phyloP scores from a whole-genome alignment of 2,329 filamentous ascomycete genomes.

The Phialemoniopsis sp. region DNA sequence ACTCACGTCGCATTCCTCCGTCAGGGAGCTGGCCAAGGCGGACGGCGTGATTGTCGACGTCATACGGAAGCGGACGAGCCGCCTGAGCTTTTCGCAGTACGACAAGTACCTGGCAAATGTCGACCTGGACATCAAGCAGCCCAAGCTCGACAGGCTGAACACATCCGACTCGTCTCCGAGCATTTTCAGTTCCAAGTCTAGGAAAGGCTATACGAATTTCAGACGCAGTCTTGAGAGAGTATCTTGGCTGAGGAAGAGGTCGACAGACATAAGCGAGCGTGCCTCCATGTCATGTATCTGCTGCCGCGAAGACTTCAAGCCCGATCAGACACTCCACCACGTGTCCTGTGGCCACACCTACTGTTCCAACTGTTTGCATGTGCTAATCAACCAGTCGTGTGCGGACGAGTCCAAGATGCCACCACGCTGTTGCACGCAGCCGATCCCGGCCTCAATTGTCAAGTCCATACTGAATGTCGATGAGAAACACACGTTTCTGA shows the following conservation, averaged over 20 bases:
- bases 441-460: constrained; percentile 45
- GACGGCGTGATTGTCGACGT: no score
- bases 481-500: constrained; percentile 50
- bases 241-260: constrained; percentile 36
- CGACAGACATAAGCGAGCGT: constrained; percentile 13
- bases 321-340: constrained; percentile 36
- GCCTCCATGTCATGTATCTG: constrained; percentile 47
- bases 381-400: constrained; percentile 50
- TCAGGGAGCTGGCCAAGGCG: no score
- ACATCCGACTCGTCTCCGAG: constrained; percentile 26
- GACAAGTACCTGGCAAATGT: constrained; percentile 45
- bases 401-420: constrained; percentile 58
- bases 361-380: constrained; percentile 48
- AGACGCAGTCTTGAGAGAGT: constrained; percentile 37
- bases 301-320: constrained; percentile 50
- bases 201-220: constrained; percentile 39
- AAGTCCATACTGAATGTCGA: constrained; percentile 44
- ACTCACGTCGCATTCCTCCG: not conserved
- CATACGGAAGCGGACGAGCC: no score
- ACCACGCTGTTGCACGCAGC: constrained; percentile 54
- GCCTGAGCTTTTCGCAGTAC: constrained; percentile 43
- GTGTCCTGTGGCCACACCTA: constrained; percentile 56
- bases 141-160: constrained; percentile 30
- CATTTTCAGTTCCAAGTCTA: constrained; percentile 39
- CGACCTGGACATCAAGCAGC: constrained; percentile 36